Base-by-base conservation (phyloP, 78 protist species). In the Speleostelium caveatum region DNA sequence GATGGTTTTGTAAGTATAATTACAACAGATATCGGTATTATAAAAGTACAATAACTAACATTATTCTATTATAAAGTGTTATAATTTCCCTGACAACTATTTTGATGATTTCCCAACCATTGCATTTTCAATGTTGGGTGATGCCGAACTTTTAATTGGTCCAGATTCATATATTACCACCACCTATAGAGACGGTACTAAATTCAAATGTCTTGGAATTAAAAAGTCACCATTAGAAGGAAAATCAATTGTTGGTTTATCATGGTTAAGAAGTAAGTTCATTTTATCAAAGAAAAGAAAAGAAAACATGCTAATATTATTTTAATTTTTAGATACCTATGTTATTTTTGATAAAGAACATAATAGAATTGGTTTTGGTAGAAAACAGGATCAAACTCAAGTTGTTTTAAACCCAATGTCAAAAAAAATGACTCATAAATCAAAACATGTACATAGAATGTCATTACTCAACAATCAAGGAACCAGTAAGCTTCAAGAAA, bases 211-310 rank as follows among this genome's bases (percentile, higher is more conserved):
- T 32, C 33, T 83, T n/a, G 91, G 91, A 22, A 45, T 69, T 39
- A 69, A 24, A 53, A 26, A 58, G 69, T 83, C 91, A 10, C 91
- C 91, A 10, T 39, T 83, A 30, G 33, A 36, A 30, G 62, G 51
- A 0, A 83, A 61, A 60, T 56, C 72, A 24, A 69, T 83, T 60
- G 26, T 83, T 24, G 91, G 91, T 53, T 69, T 83, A 59, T 69
- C 80, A n/a, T 83, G 91, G 91, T 42, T 83, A 56, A 83, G 91
- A 83, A 80, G 87, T 78, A 66, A 22, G 86, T 76, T 60, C 21
- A 4, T n/a, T n/a, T n/a, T n/a, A 66, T 14, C 17, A 36, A 39
- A n/a, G n/a, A 66, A 38, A n/a, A n/a, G 19, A 2, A 38, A 39
- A 22, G n/a, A 65, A 4, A 16, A 38, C 24, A 38, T 36, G 17